Evolutionary conservation across 2,329 filamentous ascomycete species (phyloP), one percentile per base, ranked within the genome.

Genomic region (Nectriaceae sp.): DNA sequence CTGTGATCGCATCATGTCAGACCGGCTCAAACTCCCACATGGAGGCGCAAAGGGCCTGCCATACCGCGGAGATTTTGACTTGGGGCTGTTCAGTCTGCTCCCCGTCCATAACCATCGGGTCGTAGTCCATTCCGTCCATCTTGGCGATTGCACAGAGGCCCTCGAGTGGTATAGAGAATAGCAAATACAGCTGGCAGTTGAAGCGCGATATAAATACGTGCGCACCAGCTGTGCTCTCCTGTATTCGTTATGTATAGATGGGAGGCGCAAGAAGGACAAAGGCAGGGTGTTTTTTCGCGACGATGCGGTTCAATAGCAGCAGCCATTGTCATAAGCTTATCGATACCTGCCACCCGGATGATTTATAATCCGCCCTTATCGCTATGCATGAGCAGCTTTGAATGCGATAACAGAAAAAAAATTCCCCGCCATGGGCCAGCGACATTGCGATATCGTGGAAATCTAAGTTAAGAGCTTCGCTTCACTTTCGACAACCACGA

Each of bases 31-130:
- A 31, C 31, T 36, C 33, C 40, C 41, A 43, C 46, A 50, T 29
- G 19, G 21, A 42, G 38, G 43, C 36, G 43, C 22, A 21, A 26
- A 24, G 42, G 40, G 42, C 37, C 49, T 55, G 43, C 54, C 74
- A 47, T 75, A 83, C 79, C 61, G 80, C 78, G 48, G 79, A 82
- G 59, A 84, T 83, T 65, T 82, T 84, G 68, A 82, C 78, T 52
- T 75, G 75, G 53, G 77, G 78, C 55, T 79, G 79, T 53, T 80
- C 70, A 38, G 77, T 10, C n/a, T n/a, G 69, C 68, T 83, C 80
- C 64, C 73, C 76, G 57, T 83, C 80, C 72, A 82, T 77, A 65
- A 78, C 76, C 76, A 82, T 79, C 29, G 77, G 72, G 56, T 84
- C 80, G 68, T 83, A 83, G 57, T 83, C 79, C 79, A 83, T 82